Conservation (phyloP, 1,139 yeast genomes). For the Keqinozyma sinolaborantium region DNA sequence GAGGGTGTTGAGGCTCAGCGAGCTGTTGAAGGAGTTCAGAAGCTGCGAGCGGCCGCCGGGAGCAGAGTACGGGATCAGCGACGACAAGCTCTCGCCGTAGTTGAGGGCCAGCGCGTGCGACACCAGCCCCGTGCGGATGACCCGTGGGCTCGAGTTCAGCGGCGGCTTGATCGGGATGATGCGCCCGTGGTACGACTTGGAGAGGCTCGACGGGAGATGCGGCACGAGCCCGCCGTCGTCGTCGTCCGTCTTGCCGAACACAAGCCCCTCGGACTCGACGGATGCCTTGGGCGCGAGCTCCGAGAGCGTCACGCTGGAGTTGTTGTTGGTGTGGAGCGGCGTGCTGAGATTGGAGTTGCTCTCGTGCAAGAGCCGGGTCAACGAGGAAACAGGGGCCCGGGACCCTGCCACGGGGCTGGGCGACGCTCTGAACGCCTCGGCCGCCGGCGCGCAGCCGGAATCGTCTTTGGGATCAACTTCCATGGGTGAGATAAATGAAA, state of each 20-base stretch:
- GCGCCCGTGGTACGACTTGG: constrained; percentile 3
- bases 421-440: no score
- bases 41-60: constrained; percentile 50
- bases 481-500: not conserved
- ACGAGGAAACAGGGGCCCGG: constrained; percentile 22
- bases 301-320: constrained; percentile 19
- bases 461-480: not conserved
- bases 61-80: constrained; percentile 68
- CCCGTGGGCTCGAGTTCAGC: constrained; percentile 33
- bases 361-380: constrained; percentile 41
- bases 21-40: constrained; percentile 15
- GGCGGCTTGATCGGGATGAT: constrained; percentile 25
- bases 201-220: not conserved
- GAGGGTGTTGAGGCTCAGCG: constrained; percentile 11
- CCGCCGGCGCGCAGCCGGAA: no score
- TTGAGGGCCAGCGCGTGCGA: constrained; percentile 40
- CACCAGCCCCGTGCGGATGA: constrained; percentile 41
- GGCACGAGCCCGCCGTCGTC: not conserved
- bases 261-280: constrained; percentile 11
- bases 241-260: not conserved
- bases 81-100: constrained; percentile 48
- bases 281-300: constrained; percentile 8
- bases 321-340: constrained; percentile 23
- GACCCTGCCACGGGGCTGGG: no score
- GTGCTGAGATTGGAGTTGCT: constrained; percentile 25